Evolutionary conservation across 768 basidiomycete genomes (phyloP), one percentile per base, ranked within the genome.

Genomic region (Collybia mongolica): DNA sequence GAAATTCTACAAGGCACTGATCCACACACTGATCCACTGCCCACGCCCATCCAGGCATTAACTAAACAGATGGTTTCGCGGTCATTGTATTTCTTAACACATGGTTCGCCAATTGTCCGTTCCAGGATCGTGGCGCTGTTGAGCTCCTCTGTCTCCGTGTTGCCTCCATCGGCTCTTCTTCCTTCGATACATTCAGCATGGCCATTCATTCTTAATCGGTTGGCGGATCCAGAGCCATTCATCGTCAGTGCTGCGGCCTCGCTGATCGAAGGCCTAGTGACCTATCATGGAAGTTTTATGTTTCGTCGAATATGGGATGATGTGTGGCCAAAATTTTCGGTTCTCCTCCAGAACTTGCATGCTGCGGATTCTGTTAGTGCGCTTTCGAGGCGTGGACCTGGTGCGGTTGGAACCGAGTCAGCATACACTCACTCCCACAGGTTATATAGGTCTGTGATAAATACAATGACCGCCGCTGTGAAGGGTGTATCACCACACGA

Each of bases 201-300:
- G 97, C 92, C 93, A n/a, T 91, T 87, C 65, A 82, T 99, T 57
- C 69, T 98, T 48, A 93, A 93, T 57, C 80, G 96, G 6, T 74
- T 98, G 11, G 63, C 66, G 12, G 91, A 93, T 60, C 39, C 74
- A 0, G 88, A 94, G 61, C 71, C 83, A 0, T 94, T 83, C 58
- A 93, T 98, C 23, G 81, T 93, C 54, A 80, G 80, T 47, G 87
- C 88, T 19, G 86, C 92, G 0, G 84, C 88, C 1, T 70, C 68
- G 3, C 70, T 97, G 39, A 70, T 98, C n/a, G 88, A 90, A 56
- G 69, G 80, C 0, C 73, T 99, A 35, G 80, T 83, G 0, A 69
- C 61, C 32, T 74, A 90, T 56, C 80, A 84, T 22, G 97, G 95
- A 20, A 81, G 80, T 47, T 97, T 91, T 69, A 95, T 98, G 90